Evolutionary conservation across 768 basidiomycete species (phyloP).

Genomic region (Cystobasidium tubakii): DNA sequence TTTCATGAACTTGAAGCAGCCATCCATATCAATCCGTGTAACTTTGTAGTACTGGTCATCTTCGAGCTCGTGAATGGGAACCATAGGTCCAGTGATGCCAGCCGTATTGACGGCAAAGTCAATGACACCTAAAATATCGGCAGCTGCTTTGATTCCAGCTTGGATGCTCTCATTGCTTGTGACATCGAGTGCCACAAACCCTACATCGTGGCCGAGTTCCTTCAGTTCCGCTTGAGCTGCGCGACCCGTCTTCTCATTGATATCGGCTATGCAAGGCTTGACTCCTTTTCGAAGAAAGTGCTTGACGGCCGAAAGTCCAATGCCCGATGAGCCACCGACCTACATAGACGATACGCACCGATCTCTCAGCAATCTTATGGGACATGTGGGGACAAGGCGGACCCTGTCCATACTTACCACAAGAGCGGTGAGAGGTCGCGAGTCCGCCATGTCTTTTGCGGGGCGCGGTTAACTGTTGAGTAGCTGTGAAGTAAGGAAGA

Average conservation of each 20-base stretch:
- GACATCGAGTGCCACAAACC: conserved; percentile 11
- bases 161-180: not conserved
- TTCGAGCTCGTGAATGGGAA: not conserved
- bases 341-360: not conserved
- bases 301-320: not conserved
- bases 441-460: not conserved
- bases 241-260: not conserved
- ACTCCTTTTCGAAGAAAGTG: not conserved
- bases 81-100: conserved; percentile 7
- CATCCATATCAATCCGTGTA: not conserved
- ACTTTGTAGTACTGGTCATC: conserved; percentile 13
- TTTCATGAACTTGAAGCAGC: conserved; percentile 5
- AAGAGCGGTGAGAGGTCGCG: not conserved
- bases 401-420: not conserved
- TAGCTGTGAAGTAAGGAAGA: no score
- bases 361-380: not conserved
- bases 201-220: not conserved
- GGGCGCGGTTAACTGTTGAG: no score
- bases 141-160: not conserved
- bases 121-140: conserved; percentile 3
- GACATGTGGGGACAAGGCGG: not conserved
- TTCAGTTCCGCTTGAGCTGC: not conserved
- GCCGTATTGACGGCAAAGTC: conserved; percentile 23
- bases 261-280: conserved; percentile 8
- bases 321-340: conserved; percentile 6